Evolutionary conservation across 2,329 filamentous ascomycete species (phyloP).

Genomic region (Apiospora marii): DNA sequence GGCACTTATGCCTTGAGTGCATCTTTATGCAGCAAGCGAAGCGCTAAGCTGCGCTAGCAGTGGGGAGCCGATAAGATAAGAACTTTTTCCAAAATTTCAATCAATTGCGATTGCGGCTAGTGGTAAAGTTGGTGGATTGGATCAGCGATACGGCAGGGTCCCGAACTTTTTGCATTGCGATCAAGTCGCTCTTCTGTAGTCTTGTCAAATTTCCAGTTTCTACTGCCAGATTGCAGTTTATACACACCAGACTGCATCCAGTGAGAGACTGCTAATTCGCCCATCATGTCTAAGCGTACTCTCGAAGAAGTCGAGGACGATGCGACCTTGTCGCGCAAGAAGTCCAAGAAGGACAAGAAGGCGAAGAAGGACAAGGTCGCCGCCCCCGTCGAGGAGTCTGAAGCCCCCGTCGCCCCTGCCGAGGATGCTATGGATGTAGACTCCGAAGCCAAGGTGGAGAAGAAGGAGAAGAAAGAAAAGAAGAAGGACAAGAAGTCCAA

Average conservation of each 20-base stretch:
- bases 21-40: background rate
- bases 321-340: slow-evolving; percentile 45
- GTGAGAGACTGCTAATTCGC: slow-evolving; percentile 5
- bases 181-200: background rate
- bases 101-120: slow-evolving; percentile 13
- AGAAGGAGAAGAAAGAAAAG: slow-evolving; percentile 45
- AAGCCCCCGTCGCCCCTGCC: background rate
- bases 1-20: background rate
- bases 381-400: slow-evolving; percentile 28
- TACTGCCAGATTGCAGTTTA: slow-evolving; percentile 15
- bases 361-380: slow-evolving; percentile 37
- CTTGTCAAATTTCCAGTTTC: slow-evolving; percentile 4
- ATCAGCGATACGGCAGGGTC: slow-evolving; percentile 11
- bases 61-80: slow-evolving; percentile 18
- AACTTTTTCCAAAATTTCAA: slow-evolving; percentile 25
- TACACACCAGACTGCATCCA: background rate
- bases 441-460: slow-evolving; percentile 29
- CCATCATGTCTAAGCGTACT: slow-evolving; percentile 42
- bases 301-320: slow-evolving; percentile 43
- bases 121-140: background rate
- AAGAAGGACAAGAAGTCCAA: slow-evolving; percentile 38
- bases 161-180: slow-evolving; percentile 19
- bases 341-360: slow-evolving; percentile 50
- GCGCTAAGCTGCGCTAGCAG: background rate
- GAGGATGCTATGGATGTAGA: slow-evolving; percentile 34